A percentile compares a stretch with the other conserved stretches of the same genome.
These are phyloP conservation scores for Phytophthora quininea DNA, from an alignment of 352 stramenopile species.

Conservation along the genomic window DNA sequence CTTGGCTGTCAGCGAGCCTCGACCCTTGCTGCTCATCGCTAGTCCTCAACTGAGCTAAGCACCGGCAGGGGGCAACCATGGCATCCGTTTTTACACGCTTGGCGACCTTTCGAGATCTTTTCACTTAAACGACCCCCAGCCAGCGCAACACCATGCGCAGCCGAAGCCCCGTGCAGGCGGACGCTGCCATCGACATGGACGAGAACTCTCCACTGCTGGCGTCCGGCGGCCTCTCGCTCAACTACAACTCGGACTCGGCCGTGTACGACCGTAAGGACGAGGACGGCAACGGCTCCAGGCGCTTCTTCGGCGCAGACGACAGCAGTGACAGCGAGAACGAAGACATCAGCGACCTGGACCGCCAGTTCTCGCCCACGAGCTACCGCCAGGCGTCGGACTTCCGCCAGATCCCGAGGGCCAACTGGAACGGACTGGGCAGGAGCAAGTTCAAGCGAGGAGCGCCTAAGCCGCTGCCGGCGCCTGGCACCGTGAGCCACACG, in stretches of 20 bases:
- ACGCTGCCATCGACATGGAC: slow-evolving; percentile 20
- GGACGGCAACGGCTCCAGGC: slow-evolving; percentile 20
- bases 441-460: slow-evolving; percentile 57
- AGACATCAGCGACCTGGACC: slow-evolving; percentile 46
- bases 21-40: neutral
- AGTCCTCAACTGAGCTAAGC: neutral
- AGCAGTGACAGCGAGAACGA: slow-evolving; percentile 36
- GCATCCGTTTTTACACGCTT: neutral
- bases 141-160: slow-evolving; percentile 18
- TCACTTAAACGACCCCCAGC: neutral
- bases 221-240: slow-evolving; percentile 52
- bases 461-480: slow-evolving; percentile 39
- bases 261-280: slow-evolving; percentile 65
- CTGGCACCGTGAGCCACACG: slow-evolving; percentile 64
- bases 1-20: slow-evolving; percentile 17
- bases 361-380: slow-evolving; percentile 44
- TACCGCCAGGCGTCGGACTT: slow-evolving; percentile 39
- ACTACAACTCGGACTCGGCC: slow-evolving; percentile 89
- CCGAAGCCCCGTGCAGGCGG: slow-evolving; percentile 27
- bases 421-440: slow-evolving; percentile 58
- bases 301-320: slow-evolving; percentile 14
- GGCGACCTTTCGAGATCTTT: slow-evolving; percentile 8
- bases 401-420: slow-evolving; percentile 56
- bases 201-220: slow-evolving; percentile 64
- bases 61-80: neutral